Conservation (phyloP, 1,284 basidiomycete genomes). For the Malassezia furfur region DNA sequence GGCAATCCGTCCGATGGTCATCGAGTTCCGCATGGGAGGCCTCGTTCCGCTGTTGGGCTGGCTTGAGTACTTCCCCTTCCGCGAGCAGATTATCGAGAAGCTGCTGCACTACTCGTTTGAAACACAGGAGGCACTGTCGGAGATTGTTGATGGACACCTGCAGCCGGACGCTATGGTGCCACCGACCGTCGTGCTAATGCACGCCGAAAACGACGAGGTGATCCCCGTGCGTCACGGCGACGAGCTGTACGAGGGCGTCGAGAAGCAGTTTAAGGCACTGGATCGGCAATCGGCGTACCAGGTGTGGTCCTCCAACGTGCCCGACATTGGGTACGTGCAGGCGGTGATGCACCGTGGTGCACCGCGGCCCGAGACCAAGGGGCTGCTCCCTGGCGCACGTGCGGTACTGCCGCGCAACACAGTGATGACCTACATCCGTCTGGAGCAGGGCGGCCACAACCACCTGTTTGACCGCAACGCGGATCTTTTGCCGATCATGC, state of each 20-base stretch:
- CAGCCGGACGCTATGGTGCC: constrained; percentile 53
- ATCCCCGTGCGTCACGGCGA: constrained; percentile 64
- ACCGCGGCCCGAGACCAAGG: constrained; percentile 12
- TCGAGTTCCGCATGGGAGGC: constrained; percentile 57
- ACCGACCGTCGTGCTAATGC: constrained; percentile 64
- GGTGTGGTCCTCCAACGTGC: constrained; percentile 9
- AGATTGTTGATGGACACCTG: constrained; percentile 4
- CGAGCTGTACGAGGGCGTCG: constrained; percentile 15
- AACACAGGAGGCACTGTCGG: constrained; percentile 19
- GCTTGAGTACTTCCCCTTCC: constrained; percentile 61
- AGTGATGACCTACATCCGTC: constrained; percentile 22
- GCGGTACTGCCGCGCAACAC: constrained; percentile 6
- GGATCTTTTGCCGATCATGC: constrained; percentile 20
- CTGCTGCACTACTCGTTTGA: constrained; percentile 58
- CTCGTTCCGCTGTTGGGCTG: constrained; percentile 64
- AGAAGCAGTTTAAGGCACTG: neutral
- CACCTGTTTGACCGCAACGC: constrained; percentile 25
- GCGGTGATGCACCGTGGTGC: constrained; percentile 15
- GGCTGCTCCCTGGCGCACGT: neutral
- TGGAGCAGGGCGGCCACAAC: constrained; percentile 29
- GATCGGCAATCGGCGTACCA: constrained; percentile 1
- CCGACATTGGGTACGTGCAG: constrained; percentile 5
- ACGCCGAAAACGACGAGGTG: constrained; percentile 69
- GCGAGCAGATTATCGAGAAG: constrained; percentile 54
- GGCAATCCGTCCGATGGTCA: constrained; percentile 58